phyloP scores from a whole-genome alignment of 2,329 filamentous ascomycete species.

The Fusarium sacchari region DNA sequence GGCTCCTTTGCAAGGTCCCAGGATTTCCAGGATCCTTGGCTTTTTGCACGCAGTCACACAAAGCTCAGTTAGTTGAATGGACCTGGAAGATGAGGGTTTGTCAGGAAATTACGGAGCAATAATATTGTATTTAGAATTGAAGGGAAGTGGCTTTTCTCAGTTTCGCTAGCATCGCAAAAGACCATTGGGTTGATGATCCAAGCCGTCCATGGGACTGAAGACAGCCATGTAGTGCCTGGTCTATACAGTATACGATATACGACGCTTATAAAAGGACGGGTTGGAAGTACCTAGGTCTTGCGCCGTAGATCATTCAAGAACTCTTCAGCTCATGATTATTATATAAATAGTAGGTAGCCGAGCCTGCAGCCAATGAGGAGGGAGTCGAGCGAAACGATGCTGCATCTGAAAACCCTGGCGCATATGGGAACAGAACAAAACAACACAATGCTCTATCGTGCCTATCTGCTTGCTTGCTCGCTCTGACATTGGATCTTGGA shows the following conservation, averaged over 20 bases:
- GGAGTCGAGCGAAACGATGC: neutral
- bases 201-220: neutral
- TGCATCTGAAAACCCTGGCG: neutral
- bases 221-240: neutral
- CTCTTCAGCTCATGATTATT: neutral
- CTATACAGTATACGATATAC: constrained; percentile 1
- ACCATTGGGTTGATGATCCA: constrained; percentile 64
- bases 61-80: neutral
- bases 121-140: neutral
- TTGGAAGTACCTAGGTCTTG: constrained; percentile 43
- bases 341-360: neutral
- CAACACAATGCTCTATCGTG: neutral
- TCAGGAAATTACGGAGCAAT: neutral
- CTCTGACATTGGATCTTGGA: neutral
- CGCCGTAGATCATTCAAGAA: constrained; percentile 57
- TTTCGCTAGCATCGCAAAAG: constrained; percentile 68
- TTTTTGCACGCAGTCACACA: neutral
- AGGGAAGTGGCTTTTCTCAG: constrained; percentile 53
- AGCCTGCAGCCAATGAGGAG: neutral
- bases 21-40: constrained; percentile 50
- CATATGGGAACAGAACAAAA: neutral
- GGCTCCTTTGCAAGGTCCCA: constrained; percentile 55
- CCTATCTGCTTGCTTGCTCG: neutral
- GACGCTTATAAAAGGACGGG: neutral
- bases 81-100: neutral